phyloP scores from a whole-genome alignment of 108 stramenopile species.

The Skeletonema marinoi region DNA sequence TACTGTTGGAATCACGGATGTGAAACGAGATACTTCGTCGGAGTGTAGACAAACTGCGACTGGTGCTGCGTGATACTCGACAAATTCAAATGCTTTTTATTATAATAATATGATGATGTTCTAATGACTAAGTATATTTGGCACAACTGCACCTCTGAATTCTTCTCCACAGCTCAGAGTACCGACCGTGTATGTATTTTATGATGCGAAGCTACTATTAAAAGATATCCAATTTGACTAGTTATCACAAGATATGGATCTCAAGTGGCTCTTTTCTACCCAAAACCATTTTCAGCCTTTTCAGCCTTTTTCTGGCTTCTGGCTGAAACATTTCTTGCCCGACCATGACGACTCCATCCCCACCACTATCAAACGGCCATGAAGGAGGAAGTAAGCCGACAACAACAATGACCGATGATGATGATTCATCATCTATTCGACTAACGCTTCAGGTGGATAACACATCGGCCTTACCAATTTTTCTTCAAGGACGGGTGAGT shows the following conservation, averaged over 20 bases:
- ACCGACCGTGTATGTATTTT: no score
- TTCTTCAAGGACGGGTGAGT: not conserved
- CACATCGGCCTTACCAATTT: not conserved
- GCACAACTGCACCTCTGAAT: not conserved
- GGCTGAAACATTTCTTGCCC: no score
- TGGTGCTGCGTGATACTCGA: not conserved
- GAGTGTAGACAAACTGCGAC: not conserved
- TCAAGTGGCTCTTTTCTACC: no score
- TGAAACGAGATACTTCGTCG: not conserved
- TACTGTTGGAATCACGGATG: not conserved
- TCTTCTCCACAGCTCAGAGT: no score
- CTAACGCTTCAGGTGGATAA: not conserved
- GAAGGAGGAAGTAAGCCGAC: not conserved
- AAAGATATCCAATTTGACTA: no score
- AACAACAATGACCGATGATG: not conserved
- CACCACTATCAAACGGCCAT: no score
- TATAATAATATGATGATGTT: not conserved
- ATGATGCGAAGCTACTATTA: no score
- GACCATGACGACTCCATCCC: no score
- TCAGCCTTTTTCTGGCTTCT: no score
- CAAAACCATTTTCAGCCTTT: no score
- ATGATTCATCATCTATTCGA: not conserved
- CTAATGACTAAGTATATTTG: not conserved
- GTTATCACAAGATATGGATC: no score
- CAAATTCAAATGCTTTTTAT: no score